phyloP scores from a whole-genome alignment of 2,329 filamentous ascomycete species.

The Ceratocystis harringtonii region DNA sequence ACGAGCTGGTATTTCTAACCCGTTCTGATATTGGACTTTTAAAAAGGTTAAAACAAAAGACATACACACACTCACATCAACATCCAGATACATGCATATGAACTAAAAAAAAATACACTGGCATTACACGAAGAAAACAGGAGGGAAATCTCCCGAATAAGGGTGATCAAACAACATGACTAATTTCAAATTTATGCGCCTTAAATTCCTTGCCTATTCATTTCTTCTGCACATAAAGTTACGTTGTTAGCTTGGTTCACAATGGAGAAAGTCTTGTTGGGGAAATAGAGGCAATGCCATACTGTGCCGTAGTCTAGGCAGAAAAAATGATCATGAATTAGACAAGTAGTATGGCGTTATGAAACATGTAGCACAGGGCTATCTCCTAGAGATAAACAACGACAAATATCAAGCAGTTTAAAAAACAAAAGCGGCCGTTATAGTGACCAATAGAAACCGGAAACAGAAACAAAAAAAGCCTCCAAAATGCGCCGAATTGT shows the following conservation, averaged over 20 bases:
- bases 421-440: neutral
- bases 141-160: too few species aligned
- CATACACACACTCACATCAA: neutral
- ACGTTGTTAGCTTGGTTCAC: too few species aligned
- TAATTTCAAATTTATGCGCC: too few species aligned
- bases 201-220: too few species aligned
- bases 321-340: neutral
- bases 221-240: too few species aligned
- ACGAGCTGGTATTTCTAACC: neutral
- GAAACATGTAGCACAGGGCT: too few species aligned
- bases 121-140: too few species aligned
- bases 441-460: neutral
- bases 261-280: too few species aligned
- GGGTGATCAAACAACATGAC: too few species aligned
- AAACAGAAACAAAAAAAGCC: neutral
- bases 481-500: neutral
- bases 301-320: neutral
- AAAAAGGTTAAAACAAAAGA: neutral
- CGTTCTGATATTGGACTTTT: neutral
- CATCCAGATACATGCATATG: neutral
- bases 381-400: neutral
- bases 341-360: neutral
- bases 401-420: neutral
- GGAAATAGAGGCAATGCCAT: too few species aligned
- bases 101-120: neutral